Evolutionary conservation across 371 early-diverging fungal species (phyloP), one percentile per base, ranked within the genome.

Genomic region (Mucor piriformis): DNA sequence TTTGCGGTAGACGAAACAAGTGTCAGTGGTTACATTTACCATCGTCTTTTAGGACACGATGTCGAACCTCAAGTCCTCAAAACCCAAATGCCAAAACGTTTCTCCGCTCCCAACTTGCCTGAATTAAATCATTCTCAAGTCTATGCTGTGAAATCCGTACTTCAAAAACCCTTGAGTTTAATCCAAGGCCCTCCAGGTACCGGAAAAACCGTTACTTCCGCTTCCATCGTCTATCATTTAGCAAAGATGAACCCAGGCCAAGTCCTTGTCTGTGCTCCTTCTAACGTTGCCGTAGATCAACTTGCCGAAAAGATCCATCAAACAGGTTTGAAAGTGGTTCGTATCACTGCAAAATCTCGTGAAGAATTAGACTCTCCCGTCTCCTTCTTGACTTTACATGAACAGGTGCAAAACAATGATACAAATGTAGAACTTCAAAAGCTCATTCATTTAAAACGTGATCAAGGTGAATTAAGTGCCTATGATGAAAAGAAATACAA

Each of bases 201-300:
- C 0, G 99, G 99, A 59, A 99, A 99, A 74, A 99, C 99, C 0
- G 95, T 98, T 4, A 98, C 98, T 0, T 94, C 95, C 0, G 96
- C 99, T 3, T 94, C 97, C 3, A 86, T 99, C 63, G 99, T 98
- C 11, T 98, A 99, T 69, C 98, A 98, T 70, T 79, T 99, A 15
- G 93, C 95, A 53, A 92, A 93, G 69, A 88, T 92, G 82, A 91
- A 89, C 67, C 81, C 86, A 40, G 96, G 95, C 8, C 96, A 95
- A 78, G 91, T 99, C 7, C 77, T 99, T 40, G 98, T 99, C 2
- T 95, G 95, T 67, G 99, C 99, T 0, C 99, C 99, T n/a, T 91
- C 92, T 68, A 99, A 99, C 70, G 98, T 98, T 1, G 99, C 99
- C 32, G 99, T 99, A 2, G 99, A 99, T 77, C 97, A 99, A 74